These are phyloP conservation scores for Theileria sp. DNA, from an alignment of 169 alveolate genomes.

Conservation along the genomic window DNA sequence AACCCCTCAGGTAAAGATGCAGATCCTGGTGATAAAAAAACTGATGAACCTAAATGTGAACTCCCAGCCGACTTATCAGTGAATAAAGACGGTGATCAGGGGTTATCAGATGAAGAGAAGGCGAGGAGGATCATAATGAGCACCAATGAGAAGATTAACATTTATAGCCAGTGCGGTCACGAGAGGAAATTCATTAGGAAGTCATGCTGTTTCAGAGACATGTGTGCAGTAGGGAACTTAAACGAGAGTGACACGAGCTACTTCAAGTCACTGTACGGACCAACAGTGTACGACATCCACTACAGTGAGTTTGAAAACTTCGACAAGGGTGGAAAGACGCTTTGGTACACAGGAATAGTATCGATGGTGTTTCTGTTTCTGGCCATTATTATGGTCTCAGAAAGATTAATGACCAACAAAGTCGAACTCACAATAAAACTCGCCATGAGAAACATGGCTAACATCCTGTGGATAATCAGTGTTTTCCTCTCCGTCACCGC, in stretches of 20 bases:
- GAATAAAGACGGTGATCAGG: background rate
- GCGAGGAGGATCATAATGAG: background rate
- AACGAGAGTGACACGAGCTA: slow-evolving; percentile 7
- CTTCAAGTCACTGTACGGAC: slow-evolving; percentile 28
- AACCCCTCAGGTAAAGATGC: background rate
- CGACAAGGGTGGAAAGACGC: slow-evolving; percentile 14
- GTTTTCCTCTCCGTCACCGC: slow-evolving; percentile 12
- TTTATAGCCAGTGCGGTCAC: background rate
- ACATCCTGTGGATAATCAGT: slow-evolving; percentile 28
- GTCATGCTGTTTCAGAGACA: slow-evolving; percentile 32
- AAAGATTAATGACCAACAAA: background rate
- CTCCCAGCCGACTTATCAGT: background rate
- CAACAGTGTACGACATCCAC: slow-evolving; percentile 40
- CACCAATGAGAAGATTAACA: background rate
- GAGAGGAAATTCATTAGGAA: slow-evolving; percentile 22
- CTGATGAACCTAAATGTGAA: background rate
- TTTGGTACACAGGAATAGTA: background rate
- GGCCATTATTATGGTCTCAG: background rate
- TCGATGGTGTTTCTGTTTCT: slow-evolving; percentile 13
- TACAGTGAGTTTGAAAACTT: slow-evolving; percentile 14
- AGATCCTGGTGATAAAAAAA: background rate
- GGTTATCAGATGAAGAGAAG: background rate
- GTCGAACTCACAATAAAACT: background rate
- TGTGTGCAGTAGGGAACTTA: slow-evolving; percentile 30
- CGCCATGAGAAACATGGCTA: background rate